Percentiles rank a stretch among this genome's conserved stretches.
Evolutionary conservation across 805 yeast species (phyloP).

Genomic region (Priceomyces fermenticarens): DNA sequence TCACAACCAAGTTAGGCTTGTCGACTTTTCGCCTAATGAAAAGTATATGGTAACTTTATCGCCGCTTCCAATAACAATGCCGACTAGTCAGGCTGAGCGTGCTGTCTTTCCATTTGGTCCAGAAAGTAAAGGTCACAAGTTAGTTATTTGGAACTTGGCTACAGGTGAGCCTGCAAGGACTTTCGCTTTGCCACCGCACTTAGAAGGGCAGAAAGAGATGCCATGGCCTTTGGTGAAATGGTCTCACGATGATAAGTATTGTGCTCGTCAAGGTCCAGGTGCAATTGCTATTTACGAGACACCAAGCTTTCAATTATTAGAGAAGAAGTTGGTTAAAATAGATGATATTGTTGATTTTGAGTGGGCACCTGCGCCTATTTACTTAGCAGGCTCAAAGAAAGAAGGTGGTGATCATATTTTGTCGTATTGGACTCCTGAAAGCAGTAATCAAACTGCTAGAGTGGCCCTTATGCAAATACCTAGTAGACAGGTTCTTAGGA

Average conservation of each 20-base stretch:
- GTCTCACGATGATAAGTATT: slow-evolving; percentile 88
- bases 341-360: slow-evolving; percentile 88
- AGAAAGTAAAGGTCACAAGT: slow-evolving; percentile 87
- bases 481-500: slow-evolving; percentile 76
- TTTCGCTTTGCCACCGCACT: slow-evolving; percentile 80
- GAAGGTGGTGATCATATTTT: slow-evolving; percentile 63
- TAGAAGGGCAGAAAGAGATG: slow-evolving; percentile 65
- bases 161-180: slow-evolving; percentile 84
- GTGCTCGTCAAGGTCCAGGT: slow-evolving; percentile 93
- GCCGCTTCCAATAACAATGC: slow-evolving; percentile 73
- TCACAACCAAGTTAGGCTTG: slow-evolving; percentile 85
- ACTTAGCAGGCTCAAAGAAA: slow-evolving; percentile 52
- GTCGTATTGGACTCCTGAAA: slow-evolving; percentile 97
- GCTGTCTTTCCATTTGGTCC: slow-evolving; percentile 78
- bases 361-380: slow-evolving; percentile 88
- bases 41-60: slow-evolving; percentile 87
- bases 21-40: slow-evolving; percentile 92
- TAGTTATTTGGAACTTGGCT: slow-evolving; percentile 87
- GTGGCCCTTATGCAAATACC: slow-evolving; percentile 89
- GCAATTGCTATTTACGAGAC: slow-evolving; percentile 89
- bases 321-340: slow-evolving; percentile 78
- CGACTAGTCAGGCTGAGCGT: slow-evolving; percentile 59
- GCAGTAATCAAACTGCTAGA: slow-evolving; percentile 88
- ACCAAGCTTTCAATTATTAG: slow-evolving; percentile 72
- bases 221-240: slow-evolving; percentile 97